Evolutionary conservation across 2,329 filamentous ascomycete species (phyloP), one percentile per base, ranked within the genome.

Genomic region (Sphaerostilbella broomeana): DNA sequence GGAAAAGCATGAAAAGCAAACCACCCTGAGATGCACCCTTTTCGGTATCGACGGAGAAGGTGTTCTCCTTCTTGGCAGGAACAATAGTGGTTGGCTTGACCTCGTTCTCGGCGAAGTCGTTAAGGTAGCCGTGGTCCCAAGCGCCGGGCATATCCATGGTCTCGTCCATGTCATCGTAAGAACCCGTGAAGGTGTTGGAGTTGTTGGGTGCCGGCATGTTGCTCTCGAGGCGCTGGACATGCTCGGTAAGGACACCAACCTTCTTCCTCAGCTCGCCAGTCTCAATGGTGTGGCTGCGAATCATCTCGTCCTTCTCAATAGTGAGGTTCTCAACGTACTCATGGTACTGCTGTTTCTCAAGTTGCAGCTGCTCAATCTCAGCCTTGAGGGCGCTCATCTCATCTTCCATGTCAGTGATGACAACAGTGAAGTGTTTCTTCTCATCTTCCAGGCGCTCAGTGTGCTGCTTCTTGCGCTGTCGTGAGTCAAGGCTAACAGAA

Each of bases 391-490:
- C 73, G 38, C 70, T 68, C 49, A 94, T 68, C 51, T 86, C 81
- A 43, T 92, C 84, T 58, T 95, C 86, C 56, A 95, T 73, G 40
- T 82, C 75, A 50, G 68, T 76, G 58, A 95, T 85, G 58, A 85
- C 68, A 52, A 77, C 75, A 40, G 82, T 85, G 69, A 79, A 94
- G 43, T 85, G 78, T 72, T 95, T 95, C 75, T 97, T 95, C 70
- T 97, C 90, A 62, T 92, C 84, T 63, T 97, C 92, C 31, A 97
- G 78, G 53, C 92, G 82, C 68, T 97, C 92, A 22, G 92, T 97
- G 68, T 97, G 90, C 67, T 87, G 84, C 77, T 97, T 97, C 75
- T 97, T 98, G 54, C 92, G 82, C 64, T 97, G 90, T 51, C 92
- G 81, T 30, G 92, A 97, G 67, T 97, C 90, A 54, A 98, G 84